A percentile compares a stretch with the other conserved stretches of the same genome.
phyloP scores from a whole-genome alignment of 805 yeast species.

The Saccharomycopsis sp. region DNA sequence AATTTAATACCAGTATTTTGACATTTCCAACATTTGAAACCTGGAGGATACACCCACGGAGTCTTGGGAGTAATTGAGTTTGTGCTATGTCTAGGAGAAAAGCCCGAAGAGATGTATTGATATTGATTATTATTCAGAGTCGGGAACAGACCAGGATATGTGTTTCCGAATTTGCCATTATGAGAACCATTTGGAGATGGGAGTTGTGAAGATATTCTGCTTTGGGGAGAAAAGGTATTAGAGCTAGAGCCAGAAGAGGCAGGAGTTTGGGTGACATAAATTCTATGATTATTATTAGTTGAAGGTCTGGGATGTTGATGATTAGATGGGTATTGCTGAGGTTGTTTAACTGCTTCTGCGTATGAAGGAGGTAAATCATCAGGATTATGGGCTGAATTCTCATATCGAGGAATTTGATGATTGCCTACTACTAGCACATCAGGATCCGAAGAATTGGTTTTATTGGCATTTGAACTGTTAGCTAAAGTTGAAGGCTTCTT shows the following conservation, averaged over 20 bases:
- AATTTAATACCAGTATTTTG: slow-evolving; percentile 57
- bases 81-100: not conserved
- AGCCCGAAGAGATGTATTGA: not conserved
- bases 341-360: not conserved
- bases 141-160: too few species aligned
- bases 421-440: too few species aligned
- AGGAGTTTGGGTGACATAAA: too few species aligned
- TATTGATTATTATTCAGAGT: not conserved
- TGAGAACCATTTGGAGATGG: not conserved
- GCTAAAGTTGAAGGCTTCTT: too few species aligned
- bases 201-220: not conserved
- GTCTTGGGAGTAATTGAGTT: slow-evolving; percentile 13
- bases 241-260: not conserved
- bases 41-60: slow-evolving; percentile 61
- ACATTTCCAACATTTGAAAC: slow-evolving; percentile 58
- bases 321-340: not conserved
- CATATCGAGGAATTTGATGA: not conserved
- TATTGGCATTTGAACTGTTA: too few species aligned
- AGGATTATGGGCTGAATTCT: not conserved
- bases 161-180: not conserved
- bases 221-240: not conserved
- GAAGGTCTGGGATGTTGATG: not conserved
- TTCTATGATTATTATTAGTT: not conserved
- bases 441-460: too few species aligned
- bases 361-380: slow-evolving; percentile 1